Evolutionary conservation across 345 rosid species (phyloP), one percentile per base, ranked within the genome.

Genomic region (Tarenaya hassleriana): DNA sequence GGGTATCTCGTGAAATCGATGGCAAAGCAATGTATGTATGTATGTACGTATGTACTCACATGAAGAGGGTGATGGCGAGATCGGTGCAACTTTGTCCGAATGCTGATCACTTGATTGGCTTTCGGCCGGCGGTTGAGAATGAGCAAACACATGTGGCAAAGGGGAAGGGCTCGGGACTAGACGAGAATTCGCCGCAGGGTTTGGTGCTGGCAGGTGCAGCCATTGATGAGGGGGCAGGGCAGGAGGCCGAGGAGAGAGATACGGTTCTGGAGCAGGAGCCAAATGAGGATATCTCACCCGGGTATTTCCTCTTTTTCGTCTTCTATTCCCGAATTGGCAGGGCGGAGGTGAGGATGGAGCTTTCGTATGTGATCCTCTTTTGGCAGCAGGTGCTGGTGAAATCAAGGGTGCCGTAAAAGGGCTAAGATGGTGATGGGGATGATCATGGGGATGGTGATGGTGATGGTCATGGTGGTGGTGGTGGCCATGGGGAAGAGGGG

Each of bases 401-500:
- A 77, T 60, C 31, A 58, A 24, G 4, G 87, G 86, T 37, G 88
- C n/a, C 59, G 17, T 64, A 50, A 33, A 85, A 80, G 62, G 69
- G 77, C 13, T 62, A 71, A 35, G 74, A 9, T 65, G 72, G 15
- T 68, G 78, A 18, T 64, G 76, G 21, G 64, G 74, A 4, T 66
- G 78, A n/a, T 71, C 77, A 9, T 58, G 78, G 42, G 62, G 83
- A 16, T 66, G 73, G 4, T 58, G 76, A 1, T 62, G 69, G 34
- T 53, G 64, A 8, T 64, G 68, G 42, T 55, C 63, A n/a, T 61
- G 77, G 10, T 64, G 71, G 5, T 68, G 73, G 0, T 63, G 64
- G 12, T 74, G 74, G 41, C 77, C 69, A 50, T 80, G 74, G 42
- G 88, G 62, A 18, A 79, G 68, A 68, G 94, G 80, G 38, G 89